Percentiles rank a stretch among this genome's conserved stretches.
These are phyloP conservation scores for Penicillium psychrosexuale DNA, from an alignment of 2,329 filamentous ascomycete species.

Conservation along the genomic window DNA sequence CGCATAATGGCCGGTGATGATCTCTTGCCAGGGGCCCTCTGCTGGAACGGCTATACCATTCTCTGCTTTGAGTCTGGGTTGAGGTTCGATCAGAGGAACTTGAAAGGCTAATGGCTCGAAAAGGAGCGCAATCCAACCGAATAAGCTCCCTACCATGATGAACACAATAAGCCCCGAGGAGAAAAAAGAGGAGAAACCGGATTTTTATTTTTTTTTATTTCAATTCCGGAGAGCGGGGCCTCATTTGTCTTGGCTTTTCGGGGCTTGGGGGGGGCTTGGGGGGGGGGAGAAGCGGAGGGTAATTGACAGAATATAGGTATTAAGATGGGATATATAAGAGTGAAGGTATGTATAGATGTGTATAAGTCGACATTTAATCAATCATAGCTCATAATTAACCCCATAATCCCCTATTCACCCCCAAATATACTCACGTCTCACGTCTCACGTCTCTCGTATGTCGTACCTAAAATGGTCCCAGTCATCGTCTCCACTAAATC, in stretches of 20 bases:
- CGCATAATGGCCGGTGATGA: conserved; percentile 19
- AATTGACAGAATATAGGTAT: no score
- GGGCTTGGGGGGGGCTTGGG: background rate
- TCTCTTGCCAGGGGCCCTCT: conserved; percentile 12
- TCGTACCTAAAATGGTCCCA: no score
- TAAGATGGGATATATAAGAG: no score
- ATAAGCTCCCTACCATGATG: conserved; percentile 11
- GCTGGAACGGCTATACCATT: background rate
- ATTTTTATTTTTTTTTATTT: background rate
- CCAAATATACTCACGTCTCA: no score
- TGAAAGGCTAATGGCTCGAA: conserved; percentile 12
- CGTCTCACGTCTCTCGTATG: no score
- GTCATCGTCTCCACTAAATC: background rate
- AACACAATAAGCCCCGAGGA: background rate
- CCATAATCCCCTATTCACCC: no score
- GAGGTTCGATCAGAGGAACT: conserved; percentile 13
- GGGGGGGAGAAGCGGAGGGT: background rate
- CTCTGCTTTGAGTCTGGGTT: conserved; percentile 11
- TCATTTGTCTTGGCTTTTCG: background rate
- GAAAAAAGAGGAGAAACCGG: background rate
- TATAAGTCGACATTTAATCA: no score
- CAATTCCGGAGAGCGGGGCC: background rate
- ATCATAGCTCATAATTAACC: no score
- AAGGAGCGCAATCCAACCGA: conserved; percentile 13
- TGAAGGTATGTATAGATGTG: no score